A percentile compares a stretch with the other conserved stretches of the same genome.
phyloP scores from a whole-genome alignment of 2,329 filamentous ascomycete genomes.

The Fusarium globosum region DNA sequence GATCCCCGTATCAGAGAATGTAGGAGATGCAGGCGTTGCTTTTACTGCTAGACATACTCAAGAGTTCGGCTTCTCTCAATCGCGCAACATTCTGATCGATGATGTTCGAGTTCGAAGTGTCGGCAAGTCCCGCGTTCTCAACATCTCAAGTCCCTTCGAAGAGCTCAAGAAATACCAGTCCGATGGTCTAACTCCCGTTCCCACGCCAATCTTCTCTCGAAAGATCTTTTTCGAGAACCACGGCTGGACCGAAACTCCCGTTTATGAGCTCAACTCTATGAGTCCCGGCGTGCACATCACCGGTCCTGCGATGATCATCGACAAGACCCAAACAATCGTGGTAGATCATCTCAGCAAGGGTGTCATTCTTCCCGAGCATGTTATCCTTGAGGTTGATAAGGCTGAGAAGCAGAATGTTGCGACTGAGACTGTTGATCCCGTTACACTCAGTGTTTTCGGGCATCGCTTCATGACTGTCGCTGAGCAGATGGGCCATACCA shows the following conservation, averaged over 20 bases:
- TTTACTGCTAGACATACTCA: slow-evolving; percentile 53
- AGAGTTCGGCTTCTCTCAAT: slow-evolving; percentile 56
- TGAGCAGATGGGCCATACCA: slow-evolving; percentile 81
- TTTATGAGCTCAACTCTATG: slow-evolving; percentile 42
- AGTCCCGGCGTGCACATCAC: slow-evolving; percentile 32
- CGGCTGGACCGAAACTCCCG: slow-evolving; percentile 43
- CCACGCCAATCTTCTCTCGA: slow-evolving; percentile 32
- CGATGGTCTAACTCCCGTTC: slow-evolving; percentile 5
- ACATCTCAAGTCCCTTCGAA: slow-evolving; percentile 41
- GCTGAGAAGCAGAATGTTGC: slow-evolving; percentile 26
- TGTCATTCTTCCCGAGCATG: slow-evolving; percentile 48
- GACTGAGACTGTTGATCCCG: slow-evolving; percentile 70
- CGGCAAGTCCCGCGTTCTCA: slow-evolving; percentile 42
- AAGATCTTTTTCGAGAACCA: slow-evolving; percentile 44
- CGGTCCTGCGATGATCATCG: slow-evolving; percentile 78
- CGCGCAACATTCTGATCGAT: slow-evolving; percentile 55
- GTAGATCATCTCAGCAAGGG: slow-evolving; percentile 61
- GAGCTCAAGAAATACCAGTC: slow-evolving; percentile 38
- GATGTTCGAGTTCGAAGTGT: slow-evolving; percentile 56
- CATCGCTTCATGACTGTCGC: slow-evolving; percentile 86
- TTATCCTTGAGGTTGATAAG: slow-evolving; percentile 50
- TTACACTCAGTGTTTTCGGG: slow-evolving; percentile 78
- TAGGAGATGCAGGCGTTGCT: slow-evolving; percentile 46
- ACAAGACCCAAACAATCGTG: slow-evolving; percentile 79
- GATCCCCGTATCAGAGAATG: slow-evolving; percentile 44